These are phyloP conservation scores for Heritiera littoralis DNA, from an alignment of 345 rosid species.

Conservation along the genomic window DNA sequence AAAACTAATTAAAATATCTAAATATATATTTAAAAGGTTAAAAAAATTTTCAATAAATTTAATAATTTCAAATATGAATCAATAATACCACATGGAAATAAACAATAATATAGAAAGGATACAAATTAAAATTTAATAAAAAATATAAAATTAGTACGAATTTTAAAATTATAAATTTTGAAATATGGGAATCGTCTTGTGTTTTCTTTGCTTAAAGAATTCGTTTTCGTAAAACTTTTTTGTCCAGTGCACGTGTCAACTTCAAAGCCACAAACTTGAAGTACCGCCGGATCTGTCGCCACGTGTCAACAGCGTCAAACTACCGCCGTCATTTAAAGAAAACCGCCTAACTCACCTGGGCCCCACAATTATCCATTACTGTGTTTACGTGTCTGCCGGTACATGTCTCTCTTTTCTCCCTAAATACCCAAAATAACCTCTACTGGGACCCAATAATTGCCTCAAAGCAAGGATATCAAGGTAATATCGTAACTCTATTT, in stretches of 20 bases:
- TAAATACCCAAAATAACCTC: conserved; percentile 12
- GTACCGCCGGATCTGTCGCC: conserved; percentile 28
- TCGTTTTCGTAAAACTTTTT: not conserved
- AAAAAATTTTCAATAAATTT: too few species aligned
- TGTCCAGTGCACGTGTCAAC: conserved; percentile 29
- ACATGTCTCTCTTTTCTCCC: conserved; percentile 13
- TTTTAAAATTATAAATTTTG: too few species aligned
- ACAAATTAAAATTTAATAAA: too few species aligned
- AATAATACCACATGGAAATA: too few species aligned
- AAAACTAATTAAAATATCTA: too few species aligned
- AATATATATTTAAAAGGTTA: too few species aligned
- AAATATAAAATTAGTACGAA: too few species aligned
- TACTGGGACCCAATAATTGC: not conserved
- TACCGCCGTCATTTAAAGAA: conserved; percentile 37
- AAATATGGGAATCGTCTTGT: too few species aligned
- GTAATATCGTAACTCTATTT: conserved; percentile 16
- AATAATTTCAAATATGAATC: too few species aligned
- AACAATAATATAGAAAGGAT: too few species aligned
- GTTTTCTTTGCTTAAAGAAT: too few species aligned
- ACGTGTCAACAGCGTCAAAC: conserved; percentile 31
- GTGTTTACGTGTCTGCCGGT: conserved; percentile 24
- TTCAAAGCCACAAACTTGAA: not conserved
- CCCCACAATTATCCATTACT: conserved; percentile 37
- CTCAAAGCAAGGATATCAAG: not conserved
- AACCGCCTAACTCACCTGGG: not conserved